Base-by-base conservation (phyloP, 2,329 filamentous ascomycete genomes). In the Fusarium hostae region DNA sequence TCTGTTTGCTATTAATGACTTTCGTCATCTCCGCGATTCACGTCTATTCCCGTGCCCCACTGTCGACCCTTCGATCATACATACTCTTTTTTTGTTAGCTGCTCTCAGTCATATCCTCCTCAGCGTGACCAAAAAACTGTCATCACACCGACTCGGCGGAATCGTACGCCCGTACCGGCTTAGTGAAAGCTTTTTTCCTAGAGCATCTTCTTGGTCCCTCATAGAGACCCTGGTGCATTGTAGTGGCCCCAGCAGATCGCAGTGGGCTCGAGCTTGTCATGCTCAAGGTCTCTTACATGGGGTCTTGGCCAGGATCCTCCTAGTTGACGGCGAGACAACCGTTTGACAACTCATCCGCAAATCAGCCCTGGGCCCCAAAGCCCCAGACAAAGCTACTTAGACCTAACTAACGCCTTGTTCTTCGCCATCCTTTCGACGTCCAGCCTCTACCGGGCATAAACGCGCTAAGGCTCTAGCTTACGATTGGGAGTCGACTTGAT, bases 241-340 rank as follows among this genome's bases (percentile, higher is more conserved):
- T 76, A 77, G 74, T 77, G 66, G 63, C 77, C 77, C 77, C 74
- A 79, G 78, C 75, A 79, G 79, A 78, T 79, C 77, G 76, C 50
- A 75, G 81, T 81, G 79, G 81, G 82, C 79, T 79, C 78, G 79
- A 80, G 81, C 80, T 80, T 82, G 78, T 81, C 78, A 80, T 78
- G 77, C 78, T 78, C 75, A 77, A 80, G 77, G 75, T 75, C 78
- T 78, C 76, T 75, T 79, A 78, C 80, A 80, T 78, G 77, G 79
- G 69, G 73, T 65, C 66, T 74, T 66, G 76, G 71, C 82, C 76
- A 76, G 82, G 83, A 81, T 83, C 76, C 75, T 81, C 82, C 82
- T 76, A 78, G 82, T 79, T 81, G 76, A 78, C 74, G 74, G 75
- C 79, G 74, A 79, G 76, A 79, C 77, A 70, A 72, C 76, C 70